Evolutionary conservation across 192 early-diverging fungal genomes (phyloP), one percentile per base, ranked within the genome.

Genomic region (Diversispora epigaea): DNA sequence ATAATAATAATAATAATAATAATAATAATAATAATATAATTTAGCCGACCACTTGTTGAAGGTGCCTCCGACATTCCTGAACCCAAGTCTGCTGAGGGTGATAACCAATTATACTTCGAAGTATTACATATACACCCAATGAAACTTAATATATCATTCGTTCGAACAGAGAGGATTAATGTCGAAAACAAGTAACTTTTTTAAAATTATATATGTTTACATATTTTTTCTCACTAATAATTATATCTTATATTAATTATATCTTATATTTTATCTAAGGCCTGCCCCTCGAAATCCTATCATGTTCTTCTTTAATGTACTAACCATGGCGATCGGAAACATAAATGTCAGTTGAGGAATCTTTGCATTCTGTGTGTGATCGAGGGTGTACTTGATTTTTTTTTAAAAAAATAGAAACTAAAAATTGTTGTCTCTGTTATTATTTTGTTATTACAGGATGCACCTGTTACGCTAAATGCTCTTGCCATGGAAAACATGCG

Each of bases 301-400:
- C 17, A 85, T 83, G 68, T 94, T 92, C 50, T 81, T 94, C 44
- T 84, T 89, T 68, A 92, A 94, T 68, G 87, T 97, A n/a, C 84
- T 99, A 45, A 98, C 95, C 0, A 96, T 96, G 94, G 95, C 96
- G 11, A 89, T 99, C 57, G 98, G 96, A 71, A 99, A 99, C 71
- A 92, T 99, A 74, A 94, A 98, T 83, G 91, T 92, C 78, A 80
- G 88, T 81, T 67, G 45, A 74, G 6, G 3, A 17, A 17, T 54
- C 0, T 78, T 40, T 79, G 49, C 21, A 55, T 73, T 46, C 19
- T 52, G 4, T 25, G 25, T 32, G 25, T 32, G 25, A 32, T 32
- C 25, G 0, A 2, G 25, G 25, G 0, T 32, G 0, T 32, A 32
- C 25, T 32, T 32, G 25, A 32, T 32, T n/a, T n/a, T n/a, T n/a